A percentile compares a stretch with the other conserved stretches of the same genome.
Conservation (phyloP, 208 protist species). For the Naegleria fowleri region DNA sequence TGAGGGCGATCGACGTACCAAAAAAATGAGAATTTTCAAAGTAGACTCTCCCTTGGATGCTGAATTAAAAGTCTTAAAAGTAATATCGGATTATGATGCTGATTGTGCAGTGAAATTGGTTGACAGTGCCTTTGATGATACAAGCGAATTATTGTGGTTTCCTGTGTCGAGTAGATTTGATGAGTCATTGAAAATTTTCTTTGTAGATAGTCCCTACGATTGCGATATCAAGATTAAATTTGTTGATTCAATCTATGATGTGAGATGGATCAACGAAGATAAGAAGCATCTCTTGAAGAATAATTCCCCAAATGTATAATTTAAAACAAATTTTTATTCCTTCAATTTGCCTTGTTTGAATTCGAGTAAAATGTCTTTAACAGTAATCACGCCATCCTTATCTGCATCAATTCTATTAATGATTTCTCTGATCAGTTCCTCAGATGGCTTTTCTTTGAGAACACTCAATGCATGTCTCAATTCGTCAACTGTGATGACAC, state of each 20-base stretch:
- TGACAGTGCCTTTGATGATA: background rate
- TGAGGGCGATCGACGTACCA: no score
- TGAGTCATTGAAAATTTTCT: background rate
- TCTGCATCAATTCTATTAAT: slow-evolving; percentile 14
- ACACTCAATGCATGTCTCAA: background rate
- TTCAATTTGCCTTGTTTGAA: slow-evolving; percentile 4
- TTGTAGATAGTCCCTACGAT: slow-evolving; percentile 1
- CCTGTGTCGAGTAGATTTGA: background rate
- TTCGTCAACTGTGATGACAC: slow-evolving; percentile 8
- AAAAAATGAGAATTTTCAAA: background rate
- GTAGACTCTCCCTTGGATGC: background rate
- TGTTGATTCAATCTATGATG: background rate
- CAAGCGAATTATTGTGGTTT: slow-evolving; percentile 13
- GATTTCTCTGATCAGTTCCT: background rate
- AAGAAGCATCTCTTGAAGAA: slow-evolving; percentile 24
- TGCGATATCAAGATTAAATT: slow-evolving; percentile 12
- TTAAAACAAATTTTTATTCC: background rate
- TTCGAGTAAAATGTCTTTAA: slow-evolving; percentile 14
- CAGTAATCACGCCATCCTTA: slow-evolving; percentile 15
- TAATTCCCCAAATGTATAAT: background rate
- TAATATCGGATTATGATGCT: background rate
- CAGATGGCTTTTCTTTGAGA: background rate
- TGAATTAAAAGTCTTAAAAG: slow-evolving; percentile 1
- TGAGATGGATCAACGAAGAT: background rate
- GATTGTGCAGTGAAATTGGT: slow-evolving; percentile 12